phyloP scores from a whole-genome alignment of 2,329 filamentous ascomycete genomes.

The Penicillium capsulatum region DNA sequence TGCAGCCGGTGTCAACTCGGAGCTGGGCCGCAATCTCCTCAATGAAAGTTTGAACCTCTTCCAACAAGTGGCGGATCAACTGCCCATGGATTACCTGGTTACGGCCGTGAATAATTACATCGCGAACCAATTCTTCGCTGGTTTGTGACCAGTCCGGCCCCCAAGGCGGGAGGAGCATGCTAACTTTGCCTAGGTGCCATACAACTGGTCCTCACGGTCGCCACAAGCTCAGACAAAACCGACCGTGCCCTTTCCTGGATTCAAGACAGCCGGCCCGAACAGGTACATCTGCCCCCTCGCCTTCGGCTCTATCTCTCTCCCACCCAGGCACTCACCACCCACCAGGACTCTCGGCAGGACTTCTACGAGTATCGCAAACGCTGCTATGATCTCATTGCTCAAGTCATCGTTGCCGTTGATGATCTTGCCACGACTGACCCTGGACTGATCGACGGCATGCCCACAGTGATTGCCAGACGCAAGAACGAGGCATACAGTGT shows the following conservation, averaged over 20 bases:
- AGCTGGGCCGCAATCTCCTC: conserved; percentile 70
- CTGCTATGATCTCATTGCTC: conserved; percentile 84
- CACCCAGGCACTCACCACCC: conserved; percentile 13
- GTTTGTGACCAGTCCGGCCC: conserved; percentile 27
- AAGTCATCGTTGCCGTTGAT: conserved; percentile 75
- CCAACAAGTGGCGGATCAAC: conserved; percentile 76
- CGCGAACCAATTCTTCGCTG: conserved; percentile 81
- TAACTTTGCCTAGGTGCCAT: conserved; percentile 60
- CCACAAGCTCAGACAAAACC: conserved; percentile 77
- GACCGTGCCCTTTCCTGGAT: conserved; percentile 83
- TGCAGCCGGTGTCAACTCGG: conserved; percentile 70
- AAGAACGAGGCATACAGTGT: conserved; percentile 84
- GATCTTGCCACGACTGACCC: conserved; percentile 63
- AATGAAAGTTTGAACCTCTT: conserved; percentile 88
- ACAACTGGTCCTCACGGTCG: conserved; percentile 77
- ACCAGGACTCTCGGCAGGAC: conserved; percentile 60
- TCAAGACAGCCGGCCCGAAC: conserved; percentile 70
- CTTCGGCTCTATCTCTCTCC: neutral
- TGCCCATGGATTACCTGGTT: conserved; percentile 76
- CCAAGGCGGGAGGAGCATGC: conserved; percentile 9
- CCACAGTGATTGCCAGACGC: conserved; percentile 71
- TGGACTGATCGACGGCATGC: conserved; percentile 71
- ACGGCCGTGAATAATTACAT: conserved; percentile 76
- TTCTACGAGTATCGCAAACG: conserved; percentile 67
- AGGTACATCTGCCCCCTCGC: conserved; percentile 34